Evolutionary conservation across 202 grass and related monocot species (phyloP), one percentile per base, ranked within the genome.

Genomic region (Eragrostis tef): DNA sequence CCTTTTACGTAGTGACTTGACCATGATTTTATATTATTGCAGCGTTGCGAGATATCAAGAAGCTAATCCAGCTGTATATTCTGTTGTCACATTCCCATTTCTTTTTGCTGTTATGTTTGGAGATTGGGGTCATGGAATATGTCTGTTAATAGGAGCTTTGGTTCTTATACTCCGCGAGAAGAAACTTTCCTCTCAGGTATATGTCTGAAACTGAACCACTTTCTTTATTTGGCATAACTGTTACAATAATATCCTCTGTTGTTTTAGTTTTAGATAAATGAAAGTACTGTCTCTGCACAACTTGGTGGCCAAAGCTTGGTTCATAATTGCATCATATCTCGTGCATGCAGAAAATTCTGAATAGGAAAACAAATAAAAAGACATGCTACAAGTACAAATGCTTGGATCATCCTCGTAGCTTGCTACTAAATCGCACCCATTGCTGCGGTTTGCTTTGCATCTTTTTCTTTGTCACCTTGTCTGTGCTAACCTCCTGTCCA

Each of bases 21-120:
- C 63, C 15, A 49, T 64, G 15, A 77, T 44, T 73, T 36, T 80
- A 19, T 70, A 42, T 77, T 82, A 41, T 82, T 93, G 80, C 93
- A 99, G 96, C 41, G 75, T 99, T 90, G 93, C 93, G 42, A 92
- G 87, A 90, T 99, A 96, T 84, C 89, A 96, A 91, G 96, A 99
- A 88, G 79, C 86, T 57, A 99, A 99, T 92, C 96, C 96, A 67
- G 96, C 96, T 86, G 93, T 99, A 72, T 99, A 96, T 88, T 93
- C 93, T 81, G 89, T 99, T 71, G 81, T 99, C 73, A 99, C 96
- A 47, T 99, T 99, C 78, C 96, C 96, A 85, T 99, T 99, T 89
- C 91, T 96, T 79, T 99, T 99, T 71, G 96, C 96, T 87, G 96
- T 99, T 46, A 99, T 99, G 96, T 99, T 99, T 89, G 96, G 96